phyloP scores from a whole-genome alignment of 352 stramenopile species.

The Globisporangium okanoganense region DNA sequence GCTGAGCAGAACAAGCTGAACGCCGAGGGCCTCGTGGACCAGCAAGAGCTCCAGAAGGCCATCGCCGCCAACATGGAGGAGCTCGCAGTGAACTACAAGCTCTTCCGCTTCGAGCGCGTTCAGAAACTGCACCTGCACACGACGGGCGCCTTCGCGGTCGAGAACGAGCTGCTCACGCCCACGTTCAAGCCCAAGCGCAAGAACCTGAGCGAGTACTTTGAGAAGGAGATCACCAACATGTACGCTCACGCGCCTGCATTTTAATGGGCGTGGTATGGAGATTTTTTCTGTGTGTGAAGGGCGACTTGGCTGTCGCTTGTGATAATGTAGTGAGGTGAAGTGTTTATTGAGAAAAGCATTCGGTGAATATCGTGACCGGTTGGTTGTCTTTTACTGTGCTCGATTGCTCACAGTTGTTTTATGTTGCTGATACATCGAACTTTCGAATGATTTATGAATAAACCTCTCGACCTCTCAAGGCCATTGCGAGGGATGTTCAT shows the following conservation, averaged over 20 bases:
- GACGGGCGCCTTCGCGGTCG: slow-evolving; percentile 78
- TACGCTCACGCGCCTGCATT: slow-evolving; percentile 21
- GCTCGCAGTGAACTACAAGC: slow-evolving; percentile 43
- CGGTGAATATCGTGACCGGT: no score
- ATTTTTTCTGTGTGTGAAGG: background rate
- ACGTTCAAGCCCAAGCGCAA: slow-evolving; percentile 96
- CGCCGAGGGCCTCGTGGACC: background rate
- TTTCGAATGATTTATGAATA: no score
- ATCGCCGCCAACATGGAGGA: slow-evolving; percentile 23
- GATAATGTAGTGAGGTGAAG: background rate
- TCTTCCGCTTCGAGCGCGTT: slow-evolving; percentile 92
- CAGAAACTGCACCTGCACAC: slow-evolving; percentile 86
- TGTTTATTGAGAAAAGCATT: no score
- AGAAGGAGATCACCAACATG: slow-evolving; percentile 46
- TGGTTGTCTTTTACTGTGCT: no score
- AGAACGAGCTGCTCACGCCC: slow-evolving; percentile 91
- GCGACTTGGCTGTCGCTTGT: background rate
- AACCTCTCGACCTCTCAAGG: no score
- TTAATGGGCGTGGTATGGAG: background rate
- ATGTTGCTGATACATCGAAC: no score
- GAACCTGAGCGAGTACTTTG: slow-evolving; percentile 52
- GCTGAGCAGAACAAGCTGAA: slow-evolving; percentile 20
- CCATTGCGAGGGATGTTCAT: no score
- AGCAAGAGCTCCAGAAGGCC: slow-evolving; percentile 2
- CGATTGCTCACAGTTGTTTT: no score